phyloP scores from a whole-genome alignment of 2,329 filamentous ascomycete species.

The Penicillium sp. region DNA sequence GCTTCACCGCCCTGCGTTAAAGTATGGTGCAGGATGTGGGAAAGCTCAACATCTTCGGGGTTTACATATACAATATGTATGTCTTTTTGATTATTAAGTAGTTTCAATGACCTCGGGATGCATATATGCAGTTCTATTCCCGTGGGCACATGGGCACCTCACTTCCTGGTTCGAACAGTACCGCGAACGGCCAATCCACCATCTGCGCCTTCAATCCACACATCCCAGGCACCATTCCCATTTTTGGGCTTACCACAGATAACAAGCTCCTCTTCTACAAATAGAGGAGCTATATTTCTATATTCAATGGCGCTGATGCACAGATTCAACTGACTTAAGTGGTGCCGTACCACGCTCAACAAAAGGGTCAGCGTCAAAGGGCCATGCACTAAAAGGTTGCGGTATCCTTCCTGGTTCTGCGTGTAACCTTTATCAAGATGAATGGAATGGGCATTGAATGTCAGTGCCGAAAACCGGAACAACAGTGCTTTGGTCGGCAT shows the following conservation, averaged over 20 bases:
- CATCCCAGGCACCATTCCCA: constrained; percentile 54
- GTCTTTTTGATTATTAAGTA: too few species aligned
- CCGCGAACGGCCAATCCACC: constrained; percentile 68
- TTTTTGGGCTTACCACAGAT: constrained; percentile 64
- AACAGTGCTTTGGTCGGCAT: constrained; percentile 71
- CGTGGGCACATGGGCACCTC: not conserved
- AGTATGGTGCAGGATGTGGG: too few species aligned
- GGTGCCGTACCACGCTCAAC: constrained; percentile 65
- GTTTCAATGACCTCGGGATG: too few species aligned
- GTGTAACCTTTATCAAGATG: constrained; percentile 78
- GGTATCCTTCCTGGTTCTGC: constrained; percentile 71
- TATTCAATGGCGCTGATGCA: constrained; percentile 67
- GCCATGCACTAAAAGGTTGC: constrained; percentile 79
- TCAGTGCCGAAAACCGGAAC: constrained; percentile 88
- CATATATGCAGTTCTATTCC: not conserved
- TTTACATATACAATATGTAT: too few species aligned
- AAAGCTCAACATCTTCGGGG: not conserved
- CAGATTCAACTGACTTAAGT: constrained; percentile 45
- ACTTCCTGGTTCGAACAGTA: constrained; percentile 35
- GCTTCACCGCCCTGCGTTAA: too few species aligned
- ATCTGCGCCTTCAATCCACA: constrained; percentile 66
- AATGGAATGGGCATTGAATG: constrained; percentile 89
- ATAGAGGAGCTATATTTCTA: constrained; percentile 78
- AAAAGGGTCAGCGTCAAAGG: constrained; percentile 79
- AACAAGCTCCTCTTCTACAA: constrained; percentile 69